Evolutionary conservation across 179 eudicot genomes (phyloP).

Genomic region (Amaranthus tricolor): DNA sequence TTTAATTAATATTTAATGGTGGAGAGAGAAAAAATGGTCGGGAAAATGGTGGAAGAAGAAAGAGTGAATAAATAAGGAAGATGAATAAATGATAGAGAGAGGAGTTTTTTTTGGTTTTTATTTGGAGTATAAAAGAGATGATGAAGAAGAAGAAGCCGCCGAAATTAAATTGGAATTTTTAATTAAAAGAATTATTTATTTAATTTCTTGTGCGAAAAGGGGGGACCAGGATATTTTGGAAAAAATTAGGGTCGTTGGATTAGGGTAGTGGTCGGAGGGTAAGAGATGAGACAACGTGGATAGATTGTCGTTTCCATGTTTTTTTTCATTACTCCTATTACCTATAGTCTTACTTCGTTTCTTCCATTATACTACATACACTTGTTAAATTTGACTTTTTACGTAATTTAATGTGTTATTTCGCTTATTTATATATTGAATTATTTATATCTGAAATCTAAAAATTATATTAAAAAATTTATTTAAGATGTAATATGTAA

Average conservation of each 20-base stretch:
- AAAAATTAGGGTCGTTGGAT: slow-evolving; percentile 31
- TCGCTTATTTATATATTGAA: too few species aligned
- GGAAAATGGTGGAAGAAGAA: slow-evolving; percentile 24
- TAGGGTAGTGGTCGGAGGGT: slow-evolving; percentile 34
- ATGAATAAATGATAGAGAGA: background rate
- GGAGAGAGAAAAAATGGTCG: slow-evolving; percentile 17
- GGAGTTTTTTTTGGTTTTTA: slow-evolving; percentile 2
- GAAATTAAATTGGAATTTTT: slow-evolving; percentile 12
- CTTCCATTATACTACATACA: too few species aligned
- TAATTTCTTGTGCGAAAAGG: background rate
- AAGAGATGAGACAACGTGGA: slow-evolving; percentile 35
- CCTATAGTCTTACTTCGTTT: too few species aligned
- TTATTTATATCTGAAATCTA: too few species aligned
- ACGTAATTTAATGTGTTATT: too few species aligned
- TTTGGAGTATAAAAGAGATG: background rate
- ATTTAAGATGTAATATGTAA: too few species aligned
- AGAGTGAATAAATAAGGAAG: background rate
- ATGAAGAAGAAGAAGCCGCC: slow-evolving; percentile 35
- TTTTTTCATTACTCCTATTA: slow-evolving; percentile 5
- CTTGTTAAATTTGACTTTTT: too few species aligned
- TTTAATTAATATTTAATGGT: too few species aligned
- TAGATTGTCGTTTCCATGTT: slow-evolving; percentile 37
- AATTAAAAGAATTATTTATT: background rate
- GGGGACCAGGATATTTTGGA: slow-evolving; percentile 27
- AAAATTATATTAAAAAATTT: too few species aligned